These are phyloP conservation scores for Pisolithus orientalis DNA, from an alignment of 768 basidiomycete genomes.

Conservation along the genomic window DNA sequence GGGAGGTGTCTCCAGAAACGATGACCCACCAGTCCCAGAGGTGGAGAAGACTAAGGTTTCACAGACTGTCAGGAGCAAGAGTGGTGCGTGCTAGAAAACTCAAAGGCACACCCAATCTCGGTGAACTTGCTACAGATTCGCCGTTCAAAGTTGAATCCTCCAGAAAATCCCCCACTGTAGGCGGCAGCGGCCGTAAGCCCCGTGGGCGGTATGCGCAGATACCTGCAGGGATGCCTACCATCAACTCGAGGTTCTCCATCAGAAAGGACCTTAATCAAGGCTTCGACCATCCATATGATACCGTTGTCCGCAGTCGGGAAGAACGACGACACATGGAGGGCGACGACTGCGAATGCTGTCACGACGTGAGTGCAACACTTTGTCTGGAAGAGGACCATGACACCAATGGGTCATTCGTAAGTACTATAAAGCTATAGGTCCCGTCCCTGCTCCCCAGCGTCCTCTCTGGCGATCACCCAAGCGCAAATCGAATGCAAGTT, in stretches of 20 bases:
- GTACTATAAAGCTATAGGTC: conserved; percentile 78
- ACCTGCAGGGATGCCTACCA: conserved; percentile 32
- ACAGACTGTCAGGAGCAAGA: not conserved
- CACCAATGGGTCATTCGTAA: conserved; percentile 20
- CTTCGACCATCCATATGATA: conserved; percentile 61
- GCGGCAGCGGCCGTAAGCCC: conserved; percentile 38
- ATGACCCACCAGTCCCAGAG: too few relatives aligned
- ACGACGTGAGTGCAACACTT: conserved; percentile 43
- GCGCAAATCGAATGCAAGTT: conserved; percentile 10
- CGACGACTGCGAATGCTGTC: conserved; percentile 79
- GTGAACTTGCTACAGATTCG: conserved; percentile 6
- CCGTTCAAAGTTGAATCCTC: conserved; percentile 8
- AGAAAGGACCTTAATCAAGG: conserved; percentile 63
- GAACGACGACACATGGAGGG: conserved; percentile 63
- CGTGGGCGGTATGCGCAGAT: conserved; percentile 51
- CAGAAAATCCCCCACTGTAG: conserved; percentile 1
- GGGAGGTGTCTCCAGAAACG: not conserved
- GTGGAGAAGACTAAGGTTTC: not conserved
- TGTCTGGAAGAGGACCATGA: not conserved
- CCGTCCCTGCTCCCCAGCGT: conserved; percentile 60
- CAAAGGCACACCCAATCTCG: not conserved
- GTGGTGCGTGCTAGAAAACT: conserved; percentile 10
- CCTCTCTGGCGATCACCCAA: conserved; percentile 72
- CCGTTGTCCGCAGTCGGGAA: conserved; percentile 64
- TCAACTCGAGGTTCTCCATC: conserved; percentile 64